These are phyloP conservation scores for Globisporangium carolinianum DNA, from an alignment of 352 stramenopile species.

Conservation along the genomic window DNA sequence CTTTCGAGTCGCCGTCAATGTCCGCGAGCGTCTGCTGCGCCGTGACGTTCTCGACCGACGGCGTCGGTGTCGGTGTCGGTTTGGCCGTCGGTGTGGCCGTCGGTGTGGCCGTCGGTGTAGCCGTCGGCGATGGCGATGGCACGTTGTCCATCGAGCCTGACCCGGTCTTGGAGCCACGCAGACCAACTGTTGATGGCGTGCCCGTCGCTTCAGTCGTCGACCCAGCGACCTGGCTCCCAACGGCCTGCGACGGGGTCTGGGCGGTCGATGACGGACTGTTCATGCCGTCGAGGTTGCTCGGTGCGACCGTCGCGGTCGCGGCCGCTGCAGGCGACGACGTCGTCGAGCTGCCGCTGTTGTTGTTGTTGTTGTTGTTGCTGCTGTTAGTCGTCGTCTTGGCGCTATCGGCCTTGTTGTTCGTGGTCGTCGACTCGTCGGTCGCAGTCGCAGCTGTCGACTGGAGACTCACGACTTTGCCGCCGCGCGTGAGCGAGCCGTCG, in stretches of 20 bases:
- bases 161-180: slow-evolving; percentile 8
- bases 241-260: slow-evolving; percentile 1
- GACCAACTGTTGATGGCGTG: background rate
- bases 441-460: background rate
- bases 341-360: background rate
- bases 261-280: slow-evolving; percentile 1
- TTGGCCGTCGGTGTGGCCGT: background rate
- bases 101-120: background rate
- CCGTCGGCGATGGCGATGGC: slow-evolving; percentile 2
- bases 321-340: slow-evolving; percentile 3
- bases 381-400: background rate
- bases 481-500: slow-evolving; percentile 50
- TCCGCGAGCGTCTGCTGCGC: slow-evolving; percentile 26
- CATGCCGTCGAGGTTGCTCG: slow-evolving; percentile 7
- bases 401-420: slow-evolving; percentile 4
- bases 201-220: background rate
- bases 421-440: background rate
- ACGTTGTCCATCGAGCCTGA: slow-evolving; percentile 7
- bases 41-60: slow-evolving; percentile 12
- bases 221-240: slow-evolving; percentile 6
- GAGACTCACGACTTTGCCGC: slow-evolving; percentile 26
- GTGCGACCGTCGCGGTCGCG: slow-evolving; percentile 1
- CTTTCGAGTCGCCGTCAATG: slow-evolving; percentile 22
- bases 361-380: slow-evolving; percentile 12
- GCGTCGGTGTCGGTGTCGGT: slow-evolving; percentile 5